Evolutionary conservation across 176 grass and related monocot genomes (phyloP), one percentile per base, ranked within the genome.

Genomic region (Eragrostis nindensis): DNA sequence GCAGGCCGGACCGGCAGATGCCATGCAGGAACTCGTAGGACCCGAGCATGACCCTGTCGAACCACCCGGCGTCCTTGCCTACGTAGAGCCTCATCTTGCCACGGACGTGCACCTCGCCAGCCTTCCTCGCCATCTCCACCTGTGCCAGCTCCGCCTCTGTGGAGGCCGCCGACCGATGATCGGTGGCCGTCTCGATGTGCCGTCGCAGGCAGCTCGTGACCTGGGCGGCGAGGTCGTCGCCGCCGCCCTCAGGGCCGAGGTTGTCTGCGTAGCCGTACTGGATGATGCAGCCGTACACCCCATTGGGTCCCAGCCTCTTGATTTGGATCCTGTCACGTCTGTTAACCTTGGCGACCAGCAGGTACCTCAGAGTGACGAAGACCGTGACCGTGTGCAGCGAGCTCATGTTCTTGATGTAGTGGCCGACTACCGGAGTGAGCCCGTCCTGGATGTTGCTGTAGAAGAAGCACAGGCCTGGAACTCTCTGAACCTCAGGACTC

Each of bases 401-500:
- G 50, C 76, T 71, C 94, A 87, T 91, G 83, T 97, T 93, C 70
- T 87, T 88, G 83, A 93, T 85, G 67, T 93, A 97, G 41, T 91
- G 94, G 40, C 91, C 59, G 12, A 97, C 86, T 8, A 97, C 66
- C 0, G 86, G 91, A 15, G 94, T 97, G 46, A 91, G 67, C 65
- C 86, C 94, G 12, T 93, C 88, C 46, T 86, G 89, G 29, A 92
- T 88, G 70, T 97, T 94, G 71, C 87, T 97, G 79, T 94, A 94
- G 84, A 97, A 94, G 87, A 97, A 89, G 85, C 94, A 94, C 24
- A 94, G 22, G 7, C 92, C 87, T 0, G 92, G 89, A 45, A 92
- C 87, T 54, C 92, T 77, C 64, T 89, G 91, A 10, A 97, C 82
- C 11, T 97, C 91, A 25, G 84, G 71, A 49, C 67, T 84, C 75